These are phyloP conservation scores for Candida sphagnicola DNA, from an alignment of 805 yeast genomes.

Conservation along the genomic window DNA sequence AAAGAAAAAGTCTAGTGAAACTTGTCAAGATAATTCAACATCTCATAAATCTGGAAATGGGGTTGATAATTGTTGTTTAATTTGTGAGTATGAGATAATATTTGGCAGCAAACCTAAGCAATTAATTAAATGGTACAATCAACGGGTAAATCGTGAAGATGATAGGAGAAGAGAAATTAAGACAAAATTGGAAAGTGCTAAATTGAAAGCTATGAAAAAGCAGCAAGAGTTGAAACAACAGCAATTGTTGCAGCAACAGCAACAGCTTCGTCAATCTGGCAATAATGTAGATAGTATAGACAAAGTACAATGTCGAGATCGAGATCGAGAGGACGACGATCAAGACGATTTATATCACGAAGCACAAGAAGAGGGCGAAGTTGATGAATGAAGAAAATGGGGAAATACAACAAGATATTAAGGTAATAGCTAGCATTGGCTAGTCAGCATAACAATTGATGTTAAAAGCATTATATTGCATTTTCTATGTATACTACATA, in stretches of 20 bases:
- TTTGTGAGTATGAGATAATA: constrained; percentile 51
- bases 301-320: neutral
- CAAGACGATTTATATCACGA: too few relatives aligned
- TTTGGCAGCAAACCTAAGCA: constrained; percentile 48
- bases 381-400: too few relatives aligned
- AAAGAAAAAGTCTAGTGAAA: constrained; percentile 11
- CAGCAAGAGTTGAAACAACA: constrained; percentile 16
- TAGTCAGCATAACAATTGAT: too few relatives aligned
- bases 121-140: constrained; percentile 48
- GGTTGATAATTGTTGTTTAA: constrained; percentile 32
- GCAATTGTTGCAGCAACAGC: constrained; percentile 7
- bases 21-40: neutral
- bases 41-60: neutral
- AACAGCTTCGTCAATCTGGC: neutral
- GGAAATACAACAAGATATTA: too few relatives aligned
- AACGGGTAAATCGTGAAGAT: constrained; percentile 25
- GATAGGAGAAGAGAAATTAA: constrained; percentile 29
- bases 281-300: too few relatives aligned
- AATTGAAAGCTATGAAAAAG: constrained; percentile 28
- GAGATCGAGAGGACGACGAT: neutral
- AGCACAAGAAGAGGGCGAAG: too few relatives aligned
- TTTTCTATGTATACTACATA: too few relatives aligned
- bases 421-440: too few relatives aligned
- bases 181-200: constrained; percentile 35
- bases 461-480: too few relatives aligned